Evolutionary conservation across 2,329 filamentous ascomycete genomes (phyloP).

Genomic region (Cercospora zeae-maydis): DNA sequence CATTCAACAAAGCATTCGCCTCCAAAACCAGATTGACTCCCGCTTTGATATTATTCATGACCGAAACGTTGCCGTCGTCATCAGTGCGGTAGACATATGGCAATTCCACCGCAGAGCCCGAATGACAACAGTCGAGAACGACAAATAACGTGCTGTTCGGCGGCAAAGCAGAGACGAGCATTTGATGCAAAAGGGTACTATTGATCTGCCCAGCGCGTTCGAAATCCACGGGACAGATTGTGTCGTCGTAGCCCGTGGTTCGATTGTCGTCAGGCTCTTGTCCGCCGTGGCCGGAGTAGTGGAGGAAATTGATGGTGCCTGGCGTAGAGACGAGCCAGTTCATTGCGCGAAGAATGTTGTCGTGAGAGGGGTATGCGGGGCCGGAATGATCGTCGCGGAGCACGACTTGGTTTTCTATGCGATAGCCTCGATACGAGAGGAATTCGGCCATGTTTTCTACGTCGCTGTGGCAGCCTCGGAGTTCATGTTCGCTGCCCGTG

Average conservation of each 20-base stretch:
- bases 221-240: constrained; percentile 36
- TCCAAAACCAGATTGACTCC: constrained; percentile 51
- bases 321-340: constrained; percentile 56
- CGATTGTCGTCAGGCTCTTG: constrained; percentile 35
- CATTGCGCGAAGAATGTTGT: constrained; percentile 50
- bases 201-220: constrained; percentile 52
- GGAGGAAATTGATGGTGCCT: constrained; percentile 53
- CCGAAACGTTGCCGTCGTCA: constrained; percentile 53
- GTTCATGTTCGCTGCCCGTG: constrained; percentile 35
- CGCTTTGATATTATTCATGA: constrained; percentile 54
- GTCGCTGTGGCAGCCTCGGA: constrained; percentile 50
- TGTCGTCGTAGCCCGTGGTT: constrained; percentile 32
- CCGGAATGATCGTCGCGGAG: constrained; percentile 40
- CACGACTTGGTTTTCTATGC: constrained; percentile 39
- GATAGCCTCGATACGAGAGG: constrained; percentile 43
- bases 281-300: constrained; percentile 59
- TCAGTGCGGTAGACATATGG: constrained; percentile 58
- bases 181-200: constrained; percentile 51
- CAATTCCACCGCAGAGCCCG: constrained; percentile 57
- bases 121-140: constrained; percentile 61
- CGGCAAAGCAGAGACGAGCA: constrained; percentile 52
- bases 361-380: constrained; percentile 5
- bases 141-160: constrained; percentile 52
- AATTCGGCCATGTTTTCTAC: constrained; percentile 47
- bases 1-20: constrained; percentile 49